These are phyloP conservation scores for Coccomyxa sp. DNA, from an alignment of 139 green algal species.

Conservation along the genomic window DNA sequence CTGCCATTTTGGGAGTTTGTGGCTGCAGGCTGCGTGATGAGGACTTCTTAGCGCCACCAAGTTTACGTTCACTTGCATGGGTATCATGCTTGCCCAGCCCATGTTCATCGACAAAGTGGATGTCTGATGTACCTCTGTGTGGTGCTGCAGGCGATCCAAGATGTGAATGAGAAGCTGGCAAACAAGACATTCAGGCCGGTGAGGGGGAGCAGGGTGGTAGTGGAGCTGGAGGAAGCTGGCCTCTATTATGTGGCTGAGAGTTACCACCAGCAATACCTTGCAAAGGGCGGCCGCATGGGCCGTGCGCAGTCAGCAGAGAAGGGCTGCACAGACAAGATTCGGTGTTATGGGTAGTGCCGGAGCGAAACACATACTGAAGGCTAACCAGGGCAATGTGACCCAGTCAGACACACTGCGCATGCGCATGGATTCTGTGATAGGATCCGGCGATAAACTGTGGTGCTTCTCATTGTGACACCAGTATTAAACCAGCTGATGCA, in stretches of 20 bases:
- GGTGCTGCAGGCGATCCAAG: slow-evolving; percentile 28
- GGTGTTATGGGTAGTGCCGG: slow-evolving; percentile 55
- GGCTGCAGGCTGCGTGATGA: neutral
- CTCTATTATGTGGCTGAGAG: slow-evolving; percentile 54
- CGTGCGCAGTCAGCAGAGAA: slow-evolving; percentile 66
- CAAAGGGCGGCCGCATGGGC: slow-evolving; percentile 62
- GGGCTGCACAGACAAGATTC: slow-evolving; percentile 65
- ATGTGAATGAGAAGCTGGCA: slow-evolving; percentile 47
- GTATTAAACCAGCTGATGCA: no score
- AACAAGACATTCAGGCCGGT: slow-evolving; percentile 31
- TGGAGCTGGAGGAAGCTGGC: slow-evolving; percentile 41
- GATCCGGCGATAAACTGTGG: no score
- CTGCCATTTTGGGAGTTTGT: neutral
- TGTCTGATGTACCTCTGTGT: neutral
- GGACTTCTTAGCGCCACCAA: neutral
- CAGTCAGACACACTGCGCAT: no score
- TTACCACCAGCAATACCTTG: slow-evolving; percentile 66
- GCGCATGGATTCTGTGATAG: no score
- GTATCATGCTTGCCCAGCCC: neutral
- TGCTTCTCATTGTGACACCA: no score
- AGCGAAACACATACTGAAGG: neutral
- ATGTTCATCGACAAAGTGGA: neutral
- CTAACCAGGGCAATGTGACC: no score
- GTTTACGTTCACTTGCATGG: neutral
- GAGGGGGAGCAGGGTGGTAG: slow-evolving; percentile 54